These are phyloP conservation scores for Mucor racemosus DNA, from an alignment of 371 early-diverging fungal genomes.

Conservation along the genomic window DNA sequence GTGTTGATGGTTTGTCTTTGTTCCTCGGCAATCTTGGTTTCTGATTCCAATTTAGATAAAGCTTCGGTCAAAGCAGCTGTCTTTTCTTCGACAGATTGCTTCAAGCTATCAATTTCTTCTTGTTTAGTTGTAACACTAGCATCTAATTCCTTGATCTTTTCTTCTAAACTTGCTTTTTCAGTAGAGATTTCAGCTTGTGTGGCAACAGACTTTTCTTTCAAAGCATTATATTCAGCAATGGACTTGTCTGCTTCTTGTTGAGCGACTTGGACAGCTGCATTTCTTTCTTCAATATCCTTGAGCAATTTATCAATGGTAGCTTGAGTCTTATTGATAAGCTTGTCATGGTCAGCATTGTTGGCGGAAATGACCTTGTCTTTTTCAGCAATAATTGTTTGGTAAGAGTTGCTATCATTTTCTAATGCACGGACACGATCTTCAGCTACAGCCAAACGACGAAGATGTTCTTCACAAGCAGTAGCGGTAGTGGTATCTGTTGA, in stretches of 20 bases:
- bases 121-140: not conserved
- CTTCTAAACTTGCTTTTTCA: slow-evolving; percentile 22
- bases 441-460: slow-evolving; percentile 13
- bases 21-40: slow-evolving; percentile 13
- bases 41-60: slow-evolving; percentile 21
- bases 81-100: slow-evolving; percentile 27
- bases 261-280: not conserved
- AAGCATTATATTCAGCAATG: slow-evolving; percentile 16
- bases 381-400: slow-evolving; percentile 6
- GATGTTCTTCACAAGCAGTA: slow-evolving; percentile 15
- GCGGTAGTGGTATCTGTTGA: not conserved
- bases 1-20: slow-evolving; percentile 9
- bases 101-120: slow-evolving; percentile 9
- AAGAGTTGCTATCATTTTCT: slow-evolving; percentile 16
- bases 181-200: slow-evolving; percentile 24
- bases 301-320: slow-evolving; percentile 12
- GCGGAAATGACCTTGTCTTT: not conserved
- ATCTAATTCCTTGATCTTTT: slow-evolving; percentile 16
- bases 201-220: slow-evolving; percentile 32
- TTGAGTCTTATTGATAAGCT: slow-evolving; percentile 1
- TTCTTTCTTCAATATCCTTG: slow-evolving; percentile 13
- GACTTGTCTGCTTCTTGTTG: slow-evolving; percentile 15
- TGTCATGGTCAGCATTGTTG: slow-evolving; percentile 7
- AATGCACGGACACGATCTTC: slow-evolving; percentile 23
- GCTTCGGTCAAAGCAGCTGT: slow-evolving; percentile 29